Base-by-base conservation (phyloP, 345 rosid genomes). In the Arabidopsis thaliana region DNA sequence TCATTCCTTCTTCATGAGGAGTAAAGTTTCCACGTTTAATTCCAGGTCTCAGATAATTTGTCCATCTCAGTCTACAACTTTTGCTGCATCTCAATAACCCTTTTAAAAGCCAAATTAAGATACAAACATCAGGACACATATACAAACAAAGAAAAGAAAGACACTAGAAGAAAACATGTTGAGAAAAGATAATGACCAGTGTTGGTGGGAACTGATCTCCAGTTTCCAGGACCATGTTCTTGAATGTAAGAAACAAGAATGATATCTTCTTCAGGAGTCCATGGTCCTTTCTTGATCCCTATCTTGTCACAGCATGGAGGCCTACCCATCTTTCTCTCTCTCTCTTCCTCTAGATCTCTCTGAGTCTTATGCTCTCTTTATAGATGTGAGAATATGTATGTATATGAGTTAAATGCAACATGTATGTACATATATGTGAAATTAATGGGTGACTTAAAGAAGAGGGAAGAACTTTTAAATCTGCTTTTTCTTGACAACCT, bases 51-150 rank as follows among this genome's bases (percentile, higher is more conserved):
- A 95, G 85, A 82, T 95, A 95, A 82, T 95, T 95, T n/a, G 99
- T 95, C 99, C 99, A 95, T 79, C 99, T 86, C n/a, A 95, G 90
- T 83, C 98, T 88, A 84, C 97, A 94, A 76, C 98, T 94, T 70
- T 94, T 94, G 93, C 98, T 94, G 79, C 98, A 94, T 75, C 98
- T 91, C 38, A 87, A 0, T 82, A 93, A 70, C 48, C 98, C 98
- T 91, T 78, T 78, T 11, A 7, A 53, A 63, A 44, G 6, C 11
- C 40, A 78, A 65, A 16, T 16, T 16, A 16, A 72, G 24, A 72
- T 51, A 16, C 62, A 72, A 24, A 38, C 30, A 38, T 34, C 65
- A 75, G 16, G 9, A 70, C n/a, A 68, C 24, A 41, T 8, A 52
- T 4, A 53, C 13, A 52, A 7, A 72, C 5, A 52, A 22, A 8